Conservation (phyloP, 805 yeast species). For the Wickerhamiella azymoides region DNA sequence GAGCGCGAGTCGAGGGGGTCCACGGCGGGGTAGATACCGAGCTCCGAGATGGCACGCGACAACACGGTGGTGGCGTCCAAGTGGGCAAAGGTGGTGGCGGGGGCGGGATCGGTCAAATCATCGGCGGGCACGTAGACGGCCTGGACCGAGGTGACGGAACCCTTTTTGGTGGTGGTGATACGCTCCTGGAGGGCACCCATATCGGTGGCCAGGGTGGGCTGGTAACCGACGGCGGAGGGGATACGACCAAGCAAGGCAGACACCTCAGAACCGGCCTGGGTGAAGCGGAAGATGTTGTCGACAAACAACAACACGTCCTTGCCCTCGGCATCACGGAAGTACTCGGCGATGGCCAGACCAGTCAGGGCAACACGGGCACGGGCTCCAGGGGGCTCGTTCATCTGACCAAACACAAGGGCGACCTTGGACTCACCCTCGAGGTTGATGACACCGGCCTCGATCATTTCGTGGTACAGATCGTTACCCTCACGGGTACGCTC, state of each 20-base stretch:
- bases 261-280: constrained; percentile 99
- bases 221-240: constrained; percentile 99
- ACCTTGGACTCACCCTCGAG: constrained; percentile 99
- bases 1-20: constrained; percentile 99
- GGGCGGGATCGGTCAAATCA: constrained; percentile 99
- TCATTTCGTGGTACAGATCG: constrained; percentile 99
- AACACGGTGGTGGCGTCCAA: constrained; percentile 99
- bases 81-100: constrained; percentile 99
- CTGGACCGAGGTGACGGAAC: constrained; percentile 99
- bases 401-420: constrained; percentile 98
- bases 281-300: constrained; percentile 99
- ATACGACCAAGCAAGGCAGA: constrained; percentile 99
- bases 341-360: constrained; percentile 99
- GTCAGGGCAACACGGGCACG: constrained; percentile 99
- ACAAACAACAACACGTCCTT: constrained; percentile 99
- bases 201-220: constrained; percentile 99
- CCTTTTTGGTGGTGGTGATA: constrained; percentile 98
- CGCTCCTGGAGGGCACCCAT: constrained; percentile 99
- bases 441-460: constrained; percentile 99
- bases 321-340: constrained; percentile 99
- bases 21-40: constrained; percentile 99
- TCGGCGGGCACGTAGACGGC: constrained; percentile 99
- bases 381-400: constrained; percentile 99
- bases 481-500: constrained; percentile 99
- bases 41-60: constrained; percentile 98